Percentiles rank a stretch among this genome's conserved stretches.
Evolutionary conservation across 1,284 basidiomycete species (phyloP).

Genomic region (Tilletia setariae): DNA sequence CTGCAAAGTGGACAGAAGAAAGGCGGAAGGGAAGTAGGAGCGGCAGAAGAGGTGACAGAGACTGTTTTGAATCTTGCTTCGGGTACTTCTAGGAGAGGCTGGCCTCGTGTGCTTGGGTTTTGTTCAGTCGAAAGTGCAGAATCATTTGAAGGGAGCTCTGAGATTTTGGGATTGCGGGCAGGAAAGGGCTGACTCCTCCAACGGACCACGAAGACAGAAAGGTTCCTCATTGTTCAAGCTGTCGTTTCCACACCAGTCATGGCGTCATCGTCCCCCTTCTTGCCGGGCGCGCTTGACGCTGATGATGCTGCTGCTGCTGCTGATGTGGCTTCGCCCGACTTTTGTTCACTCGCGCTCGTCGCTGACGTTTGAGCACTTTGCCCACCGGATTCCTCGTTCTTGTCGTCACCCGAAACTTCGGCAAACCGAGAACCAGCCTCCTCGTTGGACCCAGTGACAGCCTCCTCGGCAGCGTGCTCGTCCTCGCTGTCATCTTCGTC

Average conservation of each 20-base stretch:
- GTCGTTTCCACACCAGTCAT: background rate
- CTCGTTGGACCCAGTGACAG: slow-evolving; percentile 17
- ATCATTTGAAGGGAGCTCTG: too few relatives aligned
- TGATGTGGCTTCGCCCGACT: background rate
- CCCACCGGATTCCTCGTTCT: background rate
- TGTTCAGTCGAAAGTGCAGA: too few relatives aligned
- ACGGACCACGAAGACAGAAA: too few relatives aligned
- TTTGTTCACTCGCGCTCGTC: background rate
- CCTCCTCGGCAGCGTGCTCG: slow-evolving; percentile 30
- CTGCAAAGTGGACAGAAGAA: too few relatives aligned
- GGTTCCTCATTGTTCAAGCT: background rate
- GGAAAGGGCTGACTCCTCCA: too few relatives aligned
- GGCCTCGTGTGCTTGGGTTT: too few relatives aligned
- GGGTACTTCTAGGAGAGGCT: too few relatives aligned
- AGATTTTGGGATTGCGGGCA: too few relatives aligned
- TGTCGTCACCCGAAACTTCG: slow-evolving; percentile 21
- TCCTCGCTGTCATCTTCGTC: slow-evolving; percentile 34
- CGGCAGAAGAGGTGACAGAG: too few relatives aligned
- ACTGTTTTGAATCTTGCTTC: too few relatives aligned
- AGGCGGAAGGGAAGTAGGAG: too few relatives aligned
- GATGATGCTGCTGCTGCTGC: slow-evolving; percentile 1
- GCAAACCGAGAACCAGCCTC: slow-evolving; percentile 6
- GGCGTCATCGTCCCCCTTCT: background rate
- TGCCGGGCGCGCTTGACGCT: background rate
- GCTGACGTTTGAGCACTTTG: background rate